phyloP scores from a whole-genome alignment of 192 early-diverging fungal genomes.

The Polychytrium aggregatum region DNA sequence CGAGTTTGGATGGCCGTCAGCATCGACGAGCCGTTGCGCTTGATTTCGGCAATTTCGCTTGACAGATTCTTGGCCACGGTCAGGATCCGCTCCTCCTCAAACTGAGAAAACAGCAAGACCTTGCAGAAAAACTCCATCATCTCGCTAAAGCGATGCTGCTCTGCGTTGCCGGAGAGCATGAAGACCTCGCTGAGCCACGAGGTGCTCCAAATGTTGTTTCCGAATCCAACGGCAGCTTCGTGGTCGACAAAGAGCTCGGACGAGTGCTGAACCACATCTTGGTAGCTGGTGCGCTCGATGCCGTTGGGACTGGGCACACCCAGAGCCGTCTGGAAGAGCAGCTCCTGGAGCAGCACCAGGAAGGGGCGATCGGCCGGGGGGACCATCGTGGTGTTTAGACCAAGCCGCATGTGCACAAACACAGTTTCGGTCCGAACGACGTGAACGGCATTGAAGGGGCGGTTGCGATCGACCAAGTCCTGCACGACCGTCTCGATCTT shows the following conservation, averaged over 20 bases:
- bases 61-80: conserved; percentile 58
- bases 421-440: conserved; percentile 55
- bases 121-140: conserved; percentile 28
- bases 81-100: conserved; percentile 59
- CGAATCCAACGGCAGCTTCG: conserved; percentile 34
- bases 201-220: conserved; percentile 29
- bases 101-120: conserved; percentile 51
- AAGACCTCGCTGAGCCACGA: conserved; percentile 32
- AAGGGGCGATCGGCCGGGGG: conserved; percentile 53
- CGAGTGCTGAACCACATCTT: conserved; percentile 15
- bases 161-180: conserved; percentile 19
- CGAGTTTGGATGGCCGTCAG: conserved; percentile 29
- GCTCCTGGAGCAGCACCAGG: conserved; percentile 64
- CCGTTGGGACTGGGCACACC: not conserved
- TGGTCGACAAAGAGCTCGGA: conserved; percentile 49
- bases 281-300: conserved; percentile 15
- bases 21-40: conserved; percentile 52
- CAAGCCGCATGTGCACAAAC: conserved; percentile 50
- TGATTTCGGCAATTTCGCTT: conserved; percentile 48
- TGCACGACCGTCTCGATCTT: no score
- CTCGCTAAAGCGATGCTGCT: conserved; percentile 9
- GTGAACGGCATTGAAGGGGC: conserved; percentile 43
- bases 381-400: conserved; percentile 34
- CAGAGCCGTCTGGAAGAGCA: conserved; percentile 45
- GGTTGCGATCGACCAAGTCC: no score